Base-by-base conservation (phyloP, 106 monocot genomes). In the Ottelia alismoides region DNA sequence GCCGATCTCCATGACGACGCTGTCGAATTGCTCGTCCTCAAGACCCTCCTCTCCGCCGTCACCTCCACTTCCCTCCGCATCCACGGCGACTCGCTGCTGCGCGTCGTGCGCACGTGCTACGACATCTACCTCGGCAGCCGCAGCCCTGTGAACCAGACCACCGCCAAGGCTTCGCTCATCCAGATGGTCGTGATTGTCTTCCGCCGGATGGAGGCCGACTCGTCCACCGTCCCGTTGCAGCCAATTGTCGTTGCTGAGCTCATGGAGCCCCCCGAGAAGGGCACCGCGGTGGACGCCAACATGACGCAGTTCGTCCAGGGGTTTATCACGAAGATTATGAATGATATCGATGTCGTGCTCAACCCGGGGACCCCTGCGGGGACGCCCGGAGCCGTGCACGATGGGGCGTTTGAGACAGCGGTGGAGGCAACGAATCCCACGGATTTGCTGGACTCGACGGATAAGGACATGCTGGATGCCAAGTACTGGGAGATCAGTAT, bases 401-500 rank as follows among this genome's bases (percentile, higher is more conserved):
- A 89, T 27, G 82, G 96, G 35, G 81, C 96, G 2, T 98, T 98
- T 56, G 85, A 76, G 52, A 98, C 89, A 1, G 76, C 82, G 1
- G 96, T 76, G 45, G 96, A 85, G 71, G 60, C 53, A 23, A 75
- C 85, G 0, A 82, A 98, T 43, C 89, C 96, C 3, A 75, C 96
- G 0, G 96, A 98, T 69, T 58, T 98, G 72, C 62, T 98, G 29
- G 96, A 98, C 40, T 98, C 96, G 7, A 98, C 96, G 2, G 96
- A 98, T 52, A 98, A 98, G 74, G 96, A 98, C 47, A 98, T 98
- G 96, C 56, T 98, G 59, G 96, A 98, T 52, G 96, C 96, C n/a
- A 98, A 89, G 78, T 89, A 98, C 49, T 98, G 96, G 96, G 96
- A 98, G 67, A 89, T 98, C 44, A 98, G 81, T 56, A 98, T 98